phyloP scores from a whole-genome alignment of 495 filamentous ascomycete genomes.

The Hyaloscypha bicolor region DNA sequence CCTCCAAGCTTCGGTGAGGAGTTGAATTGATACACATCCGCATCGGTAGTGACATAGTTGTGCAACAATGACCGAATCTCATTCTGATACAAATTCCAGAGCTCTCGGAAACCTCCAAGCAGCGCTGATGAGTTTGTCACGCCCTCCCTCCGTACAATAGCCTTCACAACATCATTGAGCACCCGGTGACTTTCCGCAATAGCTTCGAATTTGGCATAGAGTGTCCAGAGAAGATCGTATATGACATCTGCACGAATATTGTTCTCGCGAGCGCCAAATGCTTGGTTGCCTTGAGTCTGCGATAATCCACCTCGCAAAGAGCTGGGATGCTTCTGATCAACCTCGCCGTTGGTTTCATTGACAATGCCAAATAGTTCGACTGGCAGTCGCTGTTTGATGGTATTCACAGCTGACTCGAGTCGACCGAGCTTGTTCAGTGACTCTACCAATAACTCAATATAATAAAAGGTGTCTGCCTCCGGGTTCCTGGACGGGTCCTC shows the following conservation, averaged over 20 bases:
- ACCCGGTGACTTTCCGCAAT: conserved; percentile 96
- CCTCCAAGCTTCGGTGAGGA: conserved; percentile 38
- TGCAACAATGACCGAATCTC: conserved; percentile 91
- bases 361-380: conserved; percentile 94
- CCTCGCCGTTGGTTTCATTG: conserved; percentile 90
- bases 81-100: conserved; percentile 82
- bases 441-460: conserved; percentile 87
- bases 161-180: conserved; percentile 85
- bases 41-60: conserved; percentile 95
- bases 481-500: conserved; percentile 91
- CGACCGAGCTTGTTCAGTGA: conserved; percentile 84
- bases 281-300: conserved; percentile 61
- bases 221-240: conserved; percentile 83
- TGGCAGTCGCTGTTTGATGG: conserved; percentile 88
- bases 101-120: conserved; percentile 80
- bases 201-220: conserved; percentile 95
- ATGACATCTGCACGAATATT: conserved; percentile 79
- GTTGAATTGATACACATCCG: conserved; percentile 63
- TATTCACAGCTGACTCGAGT: conserved; percentile 82
- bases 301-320: conserved; percentile 57
- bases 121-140: conserved; percentile 53
- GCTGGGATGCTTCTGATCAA: conserved; percentile 86
- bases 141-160: conserved; percentile 71
- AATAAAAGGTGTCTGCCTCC: conserved; percentile 91
- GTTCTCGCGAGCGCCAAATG: conserved; percentile 65